Conservation (phyloP, 768 basidiomycete species). For the Boletales sp. region DNA sequence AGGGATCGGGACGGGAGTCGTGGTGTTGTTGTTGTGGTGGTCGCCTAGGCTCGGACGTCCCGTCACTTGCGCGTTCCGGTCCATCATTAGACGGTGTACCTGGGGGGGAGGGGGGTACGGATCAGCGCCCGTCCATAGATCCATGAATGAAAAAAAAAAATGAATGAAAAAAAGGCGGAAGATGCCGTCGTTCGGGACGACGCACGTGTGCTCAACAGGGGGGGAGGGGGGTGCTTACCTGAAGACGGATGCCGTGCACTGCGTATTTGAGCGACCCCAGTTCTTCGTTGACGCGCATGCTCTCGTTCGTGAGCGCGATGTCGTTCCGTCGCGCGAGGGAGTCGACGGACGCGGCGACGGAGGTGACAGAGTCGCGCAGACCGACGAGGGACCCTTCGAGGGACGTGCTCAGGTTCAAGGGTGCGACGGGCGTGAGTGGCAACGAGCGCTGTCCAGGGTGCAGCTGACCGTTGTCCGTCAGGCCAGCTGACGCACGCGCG, state of each 20-base stretch:
- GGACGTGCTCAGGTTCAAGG: constrained; percentile 57
- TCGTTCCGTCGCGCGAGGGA: constrained; percentile 60
- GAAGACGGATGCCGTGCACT: constrained; percentile 75
- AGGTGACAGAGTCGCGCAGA: constrained; percentile 56
- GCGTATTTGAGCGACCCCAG: constrained; percentile 63
- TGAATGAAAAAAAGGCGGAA: constrained; percentile 7
- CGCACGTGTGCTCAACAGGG: no score
- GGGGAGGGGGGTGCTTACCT: constrained; percentile 38
- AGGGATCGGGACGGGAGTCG: constrained; percentile 19
- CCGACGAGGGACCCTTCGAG: constrained; percentile 59
- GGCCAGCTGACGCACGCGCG: constrained; percentile 13
- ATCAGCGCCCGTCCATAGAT: constrained; percentile 12
- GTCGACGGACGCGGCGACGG: constrained; percentile 58
- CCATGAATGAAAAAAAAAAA: constrained; percentile 6
- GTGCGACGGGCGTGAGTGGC: constrained; percentile 45
- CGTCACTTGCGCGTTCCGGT: constrained; percentile 58
- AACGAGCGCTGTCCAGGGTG: constrained; percentile 25
- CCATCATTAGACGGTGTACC: constrained; percentile 75
- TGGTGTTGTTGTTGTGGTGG: constrained; percentile 1
- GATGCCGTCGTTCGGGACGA: not conserved
- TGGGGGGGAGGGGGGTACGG: constrained; percentile 22
- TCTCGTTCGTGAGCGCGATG: constrained; percentile 67
- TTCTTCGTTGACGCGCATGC: constrained; percentile 69
- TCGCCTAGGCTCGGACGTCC: constrained; percentile 35
- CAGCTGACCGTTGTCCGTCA: constrained; percentile 17